Base-by-base conservation (phyloP, 305 asterid genomes). In the Rubia tinctorum region DNA sequence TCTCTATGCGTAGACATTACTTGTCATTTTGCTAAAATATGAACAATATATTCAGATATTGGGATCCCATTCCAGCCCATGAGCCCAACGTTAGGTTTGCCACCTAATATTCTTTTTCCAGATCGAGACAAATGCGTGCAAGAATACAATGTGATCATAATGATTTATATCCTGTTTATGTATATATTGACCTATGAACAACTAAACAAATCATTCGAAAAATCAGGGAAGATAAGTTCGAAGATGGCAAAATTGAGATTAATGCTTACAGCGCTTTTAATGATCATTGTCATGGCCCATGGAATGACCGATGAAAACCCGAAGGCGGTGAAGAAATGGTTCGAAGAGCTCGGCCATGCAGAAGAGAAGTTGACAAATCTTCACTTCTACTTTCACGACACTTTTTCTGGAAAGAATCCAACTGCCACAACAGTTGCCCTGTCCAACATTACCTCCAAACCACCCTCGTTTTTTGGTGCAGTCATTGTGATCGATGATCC, bases 281-380 rank as follows among this genome's bases (percentile, higher is more conserved):
- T 55, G 27, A 23, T 47, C 7, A 17, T 42, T 43, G 53, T 40
- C 2, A 0, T 27, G 1, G 69, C 47, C 34, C 74, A 39, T 4
- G 22, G 58, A 18, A 10, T 20, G 39, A 51, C 62, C 51, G 49
- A 79, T 1, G 10, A 66, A 25, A 74, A 67, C 4, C 86, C 86
- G 1, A 13, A 71, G 56, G 81, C 77, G 0, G 80, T 82, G n/a
- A 73, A 76, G 6, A 6, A 69, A 45, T 82, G 86, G 86, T 79
- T 82, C 79, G 6, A 59, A 51, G 34, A 76, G 10, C 73, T 79
- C n/a, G 22, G 77, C 1, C 61, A 66, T 27, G 62, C 75, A 11
- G 75, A 76, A 49, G 77, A 68, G 56, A 79, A 79, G 76, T 14
- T 76, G 13, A 82, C 80, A 17, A 76, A 76, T 58, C 64, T 58